phyloP scores from a whole-genome alignment of 345 rosid genomes.

The Citrus mangshanensis region DNA sequence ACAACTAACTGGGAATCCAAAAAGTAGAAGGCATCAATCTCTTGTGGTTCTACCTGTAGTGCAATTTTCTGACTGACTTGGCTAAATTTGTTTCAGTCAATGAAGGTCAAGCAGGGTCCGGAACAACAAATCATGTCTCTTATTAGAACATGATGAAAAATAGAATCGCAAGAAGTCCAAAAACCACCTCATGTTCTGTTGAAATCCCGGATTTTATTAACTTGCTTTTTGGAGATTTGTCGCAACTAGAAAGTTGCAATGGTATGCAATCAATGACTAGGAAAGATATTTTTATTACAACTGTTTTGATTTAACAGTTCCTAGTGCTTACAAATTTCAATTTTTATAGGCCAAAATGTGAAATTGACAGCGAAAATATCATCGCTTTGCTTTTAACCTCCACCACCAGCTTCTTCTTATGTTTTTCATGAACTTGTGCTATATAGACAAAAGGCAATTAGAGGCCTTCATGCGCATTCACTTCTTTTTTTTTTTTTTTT shows the following conservation, averaged over 20 bases:
- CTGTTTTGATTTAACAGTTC: constrained; percentile 25
- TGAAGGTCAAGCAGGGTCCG: no score
- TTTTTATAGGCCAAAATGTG: not conserved
- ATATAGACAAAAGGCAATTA: not conserved
- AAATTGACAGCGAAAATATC: constrained; percentile 9
- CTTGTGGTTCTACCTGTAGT: not conserved
- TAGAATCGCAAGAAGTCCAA: not conserved
- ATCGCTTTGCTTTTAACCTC: not conserved
- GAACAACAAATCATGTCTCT: not conserved
- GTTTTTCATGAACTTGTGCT: not conserved
- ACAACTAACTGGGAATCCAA: not conserved
- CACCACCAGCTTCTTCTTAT: constrained; percentile 11
- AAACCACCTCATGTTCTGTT: not conserved
- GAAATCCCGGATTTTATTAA: not conserved
- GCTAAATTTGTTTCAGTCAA: no score
- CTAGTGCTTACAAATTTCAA: not conserved
- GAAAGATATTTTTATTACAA: constrained; percentile 21
- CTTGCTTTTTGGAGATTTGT: constrained; percentile 5
- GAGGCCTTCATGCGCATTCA: not conserved
- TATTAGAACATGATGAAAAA: not conserved
- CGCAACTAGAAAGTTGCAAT: not conserved
- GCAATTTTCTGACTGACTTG: not conserved
- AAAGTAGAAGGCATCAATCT: constrained; percentile 1
- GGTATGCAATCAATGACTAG: not conserved
- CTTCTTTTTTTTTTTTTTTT: not conserved